A percentile compares a stretch with the other conserved stretches of the same genome.
These are phyloP conservation scores for Trichoderma arundinaceum DNA, from an alignment of 2,329 filamentous ascomycete species.

Conservation along the genomic window DNA sequence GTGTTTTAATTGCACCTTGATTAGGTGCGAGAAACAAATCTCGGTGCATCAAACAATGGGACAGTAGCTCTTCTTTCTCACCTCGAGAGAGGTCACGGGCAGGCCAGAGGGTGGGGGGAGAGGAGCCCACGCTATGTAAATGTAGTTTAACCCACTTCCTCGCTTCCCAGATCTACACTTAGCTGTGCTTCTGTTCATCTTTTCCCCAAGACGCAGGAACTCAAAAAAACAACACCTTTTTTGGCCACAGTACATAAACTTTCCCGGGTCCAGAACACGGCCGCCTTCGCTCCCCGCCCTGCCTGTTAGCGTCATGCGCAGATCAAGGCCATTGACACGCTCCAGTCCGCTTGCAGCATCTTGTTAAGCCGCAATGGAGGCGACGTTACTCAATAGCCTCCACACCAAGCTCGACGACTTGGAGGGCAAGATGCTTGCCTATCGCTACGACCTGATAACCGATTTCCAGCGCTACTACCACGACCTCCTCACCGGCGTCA, in stretches of 20 bases:
- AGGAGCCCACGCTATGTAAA: constrained; percentile 29
- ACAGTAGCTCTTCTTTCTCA: constrained; percentile 6
- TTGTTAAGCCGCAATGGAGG: constrained; percentile 49
- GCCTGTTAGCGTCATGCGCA: constrained; percentile 45
- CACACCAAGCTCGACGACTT: constrained; percentile 61
- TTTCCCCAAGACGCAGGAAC: constrained; percentile 9
- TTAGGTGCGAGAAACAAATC: neutral
- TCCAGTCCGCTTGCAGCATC: constrained; percentile 41
- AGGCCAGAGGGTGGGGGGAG: constrained; percentile 23
- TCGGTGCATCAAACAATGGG: neutral
- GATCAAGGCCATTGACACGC: constrained; percentile 42
- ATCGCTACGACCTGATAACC: constrained; percentile 61
- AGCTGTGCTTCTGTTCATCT: constrained; percentile 11
- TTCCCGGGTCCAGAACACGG: constrained; percentile 26
- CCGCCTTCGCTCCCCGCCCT: constrained; percentile 31
- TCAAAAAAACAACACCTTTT: constrained; percentile 8
- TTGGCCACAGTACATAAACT: constrained; percentile 28
- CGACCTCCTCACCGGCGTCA: constrained; percentile 55
- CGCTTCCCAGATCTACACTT: constrained; percentile 23
- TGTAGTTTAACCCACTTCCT: constrained; percentile 24
- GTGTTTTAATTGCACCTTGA: neutral
- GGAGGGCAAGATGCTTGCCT: constrained; percentile 61
- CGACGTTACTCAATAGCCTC: constrained; percentile 58
- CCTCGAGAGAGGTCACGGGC: constrained; percentile 29
- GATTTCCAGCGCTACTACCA: constrained; percentile 63